A percentile compares a stretch with the other conserved stretches of the same genome.
Evolutionary conservation across 1,284 basidiomycete genomes (phyloP).

Genomic region (Meira miltonrushii): DNA sequence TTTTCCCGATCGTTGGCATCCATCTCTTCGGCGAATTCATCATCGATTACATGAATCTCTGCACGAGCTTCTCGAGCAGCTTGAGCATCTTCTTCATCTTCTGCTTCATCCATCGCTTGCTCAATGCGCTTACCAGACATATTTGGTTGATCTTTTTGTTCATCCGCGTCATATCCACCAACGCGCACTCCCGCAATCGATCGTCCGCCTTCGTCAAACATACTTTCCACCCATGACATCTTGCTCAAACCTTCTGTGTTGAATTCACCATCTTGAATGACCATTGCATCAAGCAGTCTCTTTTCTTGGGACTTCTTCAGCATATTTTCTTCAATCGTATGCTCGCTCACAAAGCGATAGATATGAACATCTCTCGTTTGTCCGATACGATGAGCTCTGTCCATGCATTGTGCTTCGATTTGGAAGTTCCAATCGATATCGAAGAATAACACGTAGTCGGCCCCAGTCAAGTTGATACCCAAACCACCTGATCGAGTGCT

Average conservation of each 20-base stretch:
- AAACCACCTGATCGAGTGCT: slow-evolving; percentile 89
- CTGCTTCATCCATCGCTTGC: slow-evolving; percentile 72
- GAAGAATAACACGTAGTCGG: slow-evolving; percentile 92
- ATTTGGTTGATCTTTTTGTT: slow-evolving; percentile 53
- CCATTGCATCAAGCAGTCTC: slow-evolving; percentile 79
- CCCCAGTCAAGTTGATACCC: slow-evolving; percentile 90
- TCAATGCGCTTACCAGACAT: slow-evolving; percentile 54
- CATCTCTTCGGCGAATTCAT: slow-evolving; percentile 54
- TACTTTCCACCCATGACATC: slow-evolving; percentile 71
- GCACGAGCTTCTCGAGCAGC: slow-evolving; percentile 77
- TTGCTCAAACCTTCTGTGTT: slow-evolving; percentile 57
- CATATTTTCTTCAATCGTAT: slow-evolving; percentile 95
- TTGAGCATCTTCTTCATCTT: slow-evolving; percentile 77
- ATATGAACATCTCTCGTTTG: slow-evolving; percentile 96
- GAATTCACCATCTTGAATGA: slow-evolving; percentile 90
- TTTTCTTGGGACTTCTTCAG: slow-evolving; percentile 94
- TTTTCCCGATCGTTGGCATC: background rate
- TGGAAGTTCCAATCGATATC: slow-evolving; percentile 97
- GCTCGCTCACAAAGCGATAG: slow-evolving; percentile 84
- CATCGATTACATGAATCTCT: slow-evolving; percentile 67
- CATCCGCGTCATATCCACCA: slow-evolving; percentile 52
- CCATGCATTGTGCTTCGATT: slow-evolving; percentile 95
- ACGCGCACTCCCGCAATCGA: slow-evolving; percentile 42
- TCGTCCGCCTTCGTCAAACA: slow-evolving; percentile 60
- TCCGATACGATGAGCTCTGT: slow-evolving; percentile 88